Evolutionary conservation across 1,284 basidiomycete genomes (phyloP).

Genomic region (Phlebopus sp.): DNA sequence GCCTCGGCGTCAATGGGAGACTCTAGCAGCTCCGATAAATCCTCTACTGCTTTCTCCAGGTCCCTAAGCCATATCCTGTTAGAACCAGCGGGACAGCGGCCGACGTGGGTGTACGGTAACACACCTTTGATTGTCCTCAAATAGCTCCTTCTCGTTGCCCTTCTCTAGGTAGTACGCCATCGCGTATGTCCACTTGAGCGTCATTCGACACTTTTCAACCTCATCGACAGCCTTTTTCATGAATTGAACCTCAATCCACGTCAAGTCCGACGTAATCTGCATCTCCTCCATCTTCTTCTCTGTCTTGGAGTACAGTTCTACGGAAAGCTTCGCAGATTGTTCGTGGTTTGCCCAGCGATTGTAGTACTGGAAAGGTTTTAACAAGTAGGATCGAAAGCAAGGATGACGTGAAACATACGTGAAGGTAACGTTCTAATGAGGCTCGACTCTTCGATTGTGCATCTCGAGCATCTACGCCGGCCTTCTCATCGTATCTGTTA

Average conservation of each 20-base stretch:
- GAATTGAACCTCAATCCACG: slow-evolving; percentile 99
- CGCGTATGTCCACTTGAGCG: slow-evolving; percentile 99
- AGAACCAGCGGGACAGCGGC: not conserved
- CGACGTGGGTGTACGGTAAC: slow-evolving; percentile 11
- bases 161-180: slow-evolving; percentile 95
- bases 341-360: slow-evolving; percentile 99
- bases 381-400: not conserved
- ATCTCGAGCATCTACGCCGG: slow-evolving; percentile 85
- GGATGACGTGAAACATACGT: slow-evolving; percentile 53
- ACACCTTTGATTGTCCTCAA: slow-evolving; percentile 94
- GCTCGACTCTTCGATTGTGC: slow-evolving; percentile 86
- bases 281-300: slow-evolving; percentile 99
- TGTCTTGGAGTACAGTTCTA: slow-evolving; percentile 89
- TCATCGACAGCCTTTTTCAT: slow-evolving; percentile 97
- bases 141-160: slow-evolving; percentile 93
- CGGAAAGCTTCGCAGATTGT: slow-evolving; percentile 93
- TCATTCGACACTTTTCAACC: slow-evolving; percentile 87
- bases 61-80: slow-evolving; percentile 52
- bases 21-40: slow-evolving; percentile 90
- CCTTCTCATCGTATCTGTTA: slow-evolving; percentile 96
- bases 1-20: slow-evolving; percentile 84
- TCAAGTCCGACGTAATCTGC: slow-evolving; percentile 87
- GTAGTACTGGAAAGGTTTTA: slow-evolving; percentile 70
- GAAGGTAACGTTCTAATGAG: slow-evolving; percentile 93
- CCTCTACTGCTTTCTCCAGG: slow-evolving; percentile 92